phyloP scores from a whole-genome alignment of 345 rosid genomes.

The Lumnitzera racemosa region DNA sequence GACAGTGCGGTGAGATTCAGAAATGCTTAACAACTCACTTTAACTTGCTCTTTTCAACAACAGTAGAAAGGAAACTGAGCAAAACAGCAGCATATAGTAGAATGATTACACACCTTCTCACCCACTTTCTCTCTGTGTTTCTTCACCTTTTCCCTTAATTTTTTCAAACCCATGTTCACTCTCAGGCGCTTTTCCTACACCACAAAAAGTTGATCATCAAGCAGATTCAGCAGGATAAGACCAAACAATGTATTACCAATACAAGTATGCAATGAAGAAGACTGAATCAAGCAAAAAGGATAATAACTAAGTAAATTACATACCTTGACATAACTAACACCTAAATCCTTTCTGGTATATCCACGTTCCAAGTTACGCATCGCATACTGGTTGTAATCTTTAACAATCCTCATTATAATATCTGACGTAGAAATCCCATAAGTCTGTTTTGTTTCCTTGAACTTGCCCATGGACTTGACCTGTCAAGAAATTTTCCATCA shows the following conservation, averaged over 20 bases:
- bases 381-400: conserved; percentile 68
- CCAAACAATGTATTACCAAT: background rate
- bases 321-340: conserved; percentile 70
- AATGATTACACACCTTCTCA: conserved; percentile 12
- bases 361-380: conserved; percentile 65
- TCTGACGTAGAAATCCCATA: conserved; percentile 75
- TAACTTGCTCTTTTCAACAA: no score
- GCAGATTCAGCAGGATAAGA: background rate
- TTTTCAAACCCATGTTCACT: conserved; percentile 50
- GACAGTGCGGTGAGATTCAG: background rate
- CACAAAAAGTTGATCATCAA: background rate
- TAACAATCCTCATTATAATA: conserved; percentile 61
- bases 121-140: conserved; percentile 50
- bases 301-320: background rate
- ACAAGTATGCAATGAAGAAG: background rate
- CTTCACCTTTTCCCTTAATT: conserved; percentile 55
- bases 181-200: conserved; percentile 59
- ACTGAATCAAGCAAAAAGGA: background rate
- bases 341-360: conserved; percentile 59
- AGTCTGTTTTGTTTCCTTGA: conserved; percentile 60
- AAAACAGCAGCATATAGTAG: no score
- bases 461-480: conserved; percentile 52
- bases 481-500: conserved; percentile 6
- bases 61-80: no score
- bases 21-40: background rate